Percentiles rank a stretch among this genome's conserved stretches.
phyloP scores from a whole-genome alignment of 495 filamentous ascomycete species.

The Aspergillus carlsbadensis region DNA sequence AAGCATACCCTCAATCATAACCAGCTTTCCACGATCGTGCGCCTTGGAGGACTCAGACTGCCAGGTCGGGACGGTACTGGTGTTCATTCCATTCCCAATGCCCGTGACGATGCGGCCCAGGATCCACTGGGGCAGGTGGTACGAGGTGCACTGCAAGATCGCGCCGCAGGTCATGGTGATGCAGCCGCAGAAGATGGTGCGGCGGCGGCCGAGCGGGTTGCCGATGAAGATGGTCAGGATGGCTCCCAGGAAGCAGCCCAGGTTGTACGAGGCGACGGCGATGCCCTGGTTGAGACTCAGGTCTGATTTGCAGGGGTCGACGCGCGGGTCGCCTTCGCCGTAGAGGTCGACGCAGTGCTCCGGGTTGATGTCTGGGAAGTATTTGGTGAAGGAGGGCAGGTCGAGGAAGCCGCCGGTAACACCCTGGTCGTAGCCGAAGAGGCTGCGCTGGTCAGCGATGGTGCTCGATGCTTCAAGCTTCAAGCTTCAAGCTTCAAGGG shows the following conservation, averaged over 20 bases:
- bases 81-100: slow-evolving; percentile 63
- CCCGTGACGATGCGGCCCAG: slow-evolving; percentile 66
- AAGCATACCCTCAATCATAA: slow-evolving; percentile 72
- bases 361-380: slow-evolving; percentile 46
- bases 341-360: too few species aligned
- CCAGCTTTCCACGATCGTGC: slow-evolving; percentile 68
- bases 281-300: slow-evolving; percentile 43
- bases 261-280: slow-evolving; percentile 65
- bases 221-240: slow-evolving; percentile 69
- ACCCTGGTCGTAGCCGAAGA: slow-evolving; percentile 58
- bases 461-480: background rate
- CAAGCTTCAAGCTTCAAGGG: background rate
- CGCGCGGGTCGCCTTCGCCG: background rate
- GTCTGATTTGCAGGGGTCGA: slow-evolving; percentile 14
- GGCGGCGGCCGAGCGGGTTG: slow-evolving; percentile 64
- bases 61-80: slow-evolving; percentile 45
- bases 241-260: slow-evolving; percentile 75
- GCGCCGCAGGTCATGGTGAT: slow-evolving; percentile 66
- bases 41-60: slow-evolving; percentile 70
- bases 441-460: slow-evolving; percentile 18
- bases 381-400: slow-evolving; percentile 48
- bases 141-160: slow-evolving; percentile 61
- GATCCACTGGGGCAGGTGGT: slow-evolving; percentile 60
- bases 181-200: slow-evolving; percentile 66
- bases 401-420: slow-evolving; percentile 58